Percentiles rank a stretch among this genome's conserved stretches.
Conservation (phyloP, 306 rosid species). For the Cicer pinnatifidum region DNA sequence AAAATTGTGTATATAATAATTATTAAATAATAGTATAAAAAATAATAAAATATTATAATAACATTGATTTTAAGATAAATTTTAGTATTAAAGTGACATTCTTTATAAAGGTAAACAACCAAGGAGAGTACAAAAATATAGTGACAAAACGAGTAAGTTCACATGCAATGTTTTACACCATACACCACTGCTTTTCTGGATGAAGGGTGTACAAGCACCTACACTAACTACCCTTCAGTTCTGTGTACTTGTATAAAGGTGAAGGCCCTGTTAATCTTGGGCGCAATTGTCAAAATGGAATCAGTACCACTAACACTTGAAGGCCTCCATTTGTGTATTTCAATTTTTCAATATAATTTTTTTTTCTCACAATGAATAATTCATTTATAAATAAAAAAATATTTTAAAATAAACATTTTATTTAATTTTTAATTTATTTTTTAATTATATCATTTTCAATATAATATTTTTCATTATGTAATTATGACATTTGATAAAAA, state of each 20-base stretch:
- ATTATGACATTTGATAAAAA: too few relatives aligned
- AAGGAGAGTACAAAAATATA: background rate
- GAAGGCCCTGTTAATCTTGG: conserved; percentile 14
- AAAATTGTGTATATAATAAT: too few relatives aligned
- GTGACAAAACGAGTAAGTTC: conserved; percentile 28
- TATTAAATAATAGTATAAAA: too few relatives aligned
- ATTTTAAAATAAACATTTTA: too few relatives aligned
- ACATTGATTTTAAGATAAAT: too few relatives aligned
- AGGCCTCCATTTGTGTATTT: conserved; percentile 34
- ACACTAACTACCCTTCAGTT: background rate
- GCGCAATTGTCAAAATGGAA: conserved; percentile 33
- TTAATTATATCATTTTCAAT: too few relatives aligned
- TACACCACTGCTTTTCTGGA: conserved; percentile 32
- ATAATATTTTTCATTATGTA: too few relatives aligned
- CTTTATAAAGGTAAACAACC: too few relatives aligned
- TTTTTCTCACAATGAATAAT: background rate
- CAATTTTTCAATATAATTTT: background rate
- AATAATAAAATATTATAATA: too few relatives aligned
- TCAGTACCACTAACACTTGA: conserved; percentile 33
- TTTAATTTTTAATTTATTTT: too few relatives aligned
- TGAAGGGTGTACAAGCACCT: conserved; percentile 36
- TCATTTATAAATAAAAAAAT: too few relatives aligned
- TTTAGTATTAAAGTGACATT: too few relatives aligned
- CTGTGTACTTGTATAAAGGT: background rate
- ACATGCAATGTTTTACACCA: conserved; percentile 33